Evolutionary conservation across 2,329 filamentous ascomycete species (phyloP).

Genomic region (Fusarium equiseti): DNA sequence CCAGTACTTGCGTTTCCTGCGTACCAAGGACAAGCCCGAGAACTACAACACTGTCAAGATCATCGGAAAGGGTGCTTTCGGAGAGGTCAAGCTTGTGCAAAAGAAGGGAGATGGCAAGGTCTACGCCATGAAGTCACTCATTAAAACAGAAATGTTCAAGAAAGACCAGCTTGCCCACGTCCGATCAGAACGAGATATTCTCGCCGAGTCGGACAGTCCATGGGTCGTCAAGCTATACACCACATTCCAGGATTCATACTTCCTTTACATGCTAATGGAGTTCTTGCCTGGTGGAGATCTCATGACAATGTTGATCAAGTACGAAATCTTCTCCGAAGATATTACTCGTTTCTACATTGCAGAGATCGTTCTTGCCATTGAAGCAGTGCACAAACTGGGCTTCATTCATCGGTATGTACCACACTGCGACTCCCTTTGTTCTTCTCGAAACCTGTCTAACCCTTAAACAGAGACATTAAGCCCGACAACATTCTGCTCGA

Average conservation of each 20-base stretch:
- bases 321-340: conserved; percentile 98
- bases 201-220: conserved; percentile 98
- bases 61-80: conserved; percentile 98
- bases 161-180: conserved; percentile 98
- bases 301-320: conserved; percentile 99
- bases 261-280: conserved; percentile 99
- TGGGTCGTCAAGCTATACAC: conserved; percentile 99
- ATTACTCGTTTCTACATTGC: conserved; percentile 99
- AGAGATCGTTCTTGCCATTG: conserved; percentile 97
- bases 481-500: conserved; percentile 98
- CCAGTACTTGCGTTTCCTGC: conserved; percentile 91
- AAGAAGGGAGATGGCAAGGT: conserved; percentile 97
- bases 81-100: conserved; percentile 97
- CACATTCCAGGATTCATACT: conserved; percentile 96
- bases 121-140: conserved; percentile 96
- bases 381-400: conserved; percentile 96
- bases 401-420: conserved; percentile 94
- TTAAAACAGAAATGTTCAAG: conserved; percentile 99
- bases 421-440: neutral
- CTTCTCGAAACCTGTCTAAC: conserved; percentile 23
- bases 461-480: conserved; percentile 85
- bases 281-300: conserved; percentile 97
- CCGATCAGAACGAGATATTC: conserved; percentile 94
- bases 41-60: conserved; percentile 98
- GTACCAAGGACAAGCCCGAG: conserved; percentile 90